A percentile compares a stretch with the other conserved stretches of the same genome.
These are phyloP conservation scores for Colletotrichum trifolii DNA, from an alignment of 2,329 filamentous ascomycete genomes.

Conservation along the genomic window DNA sequence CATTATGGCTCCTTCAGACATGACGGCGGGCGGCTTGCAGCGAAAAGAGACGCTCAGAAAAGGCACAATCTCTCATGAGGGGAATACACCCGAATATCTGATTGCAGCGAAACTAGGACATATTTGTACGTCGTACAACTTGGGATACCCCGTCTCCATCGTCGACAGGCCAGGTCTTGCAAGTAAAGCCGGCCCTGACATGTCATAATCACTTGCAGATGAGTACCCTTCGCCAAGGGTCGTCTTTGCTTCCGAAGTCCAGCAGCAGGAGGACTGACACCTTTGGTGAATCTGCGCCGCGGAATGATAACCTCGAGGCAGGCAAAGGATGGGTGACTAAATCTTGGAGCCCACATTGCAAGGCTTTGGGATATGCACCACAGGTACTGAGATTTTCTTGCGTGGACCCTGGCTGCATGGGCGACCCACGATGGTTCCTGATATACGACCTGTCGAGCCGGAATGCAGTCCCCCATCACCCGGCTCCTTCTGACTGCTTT, in stretches of 20 bases:
- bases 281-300: too few species aligned
- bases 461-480: too few species aligned
- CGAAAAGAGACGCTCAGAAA: neutral
- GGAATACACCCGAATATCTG: rapidly evolving
- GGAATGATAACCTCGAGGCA: too few species aligned
- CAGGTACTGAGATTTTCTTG: too few species aligned
- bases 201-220: neutral
- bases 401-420: too few species aligned
- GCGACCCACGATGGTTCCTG: too few species aligned
- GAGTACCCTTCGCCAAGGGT: neutral
- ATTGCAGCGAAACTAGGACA: neutral
- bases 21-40: neutral
- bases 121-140: conserved; percentile 10
- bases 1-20: conserved; percentile 18
- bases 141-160: neutral
- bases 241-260: neutral
- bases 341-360: too few species aligned
- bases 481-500: too few species aligned
- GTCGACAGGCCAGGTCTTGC: conserved; percentile 7
- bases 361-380: too few species aligned
- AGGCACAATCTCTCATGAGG: too few species aligned
- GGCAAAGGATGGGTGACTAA: too few species aligned
- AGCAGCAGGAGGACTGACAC: neutral
- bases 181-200: conserved; percentile 8
- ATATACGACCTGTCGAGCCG: too few species aligned